Conservation (phyloP, 768 basidiomycete genomes). For the Auricularia sp. region DNA sequence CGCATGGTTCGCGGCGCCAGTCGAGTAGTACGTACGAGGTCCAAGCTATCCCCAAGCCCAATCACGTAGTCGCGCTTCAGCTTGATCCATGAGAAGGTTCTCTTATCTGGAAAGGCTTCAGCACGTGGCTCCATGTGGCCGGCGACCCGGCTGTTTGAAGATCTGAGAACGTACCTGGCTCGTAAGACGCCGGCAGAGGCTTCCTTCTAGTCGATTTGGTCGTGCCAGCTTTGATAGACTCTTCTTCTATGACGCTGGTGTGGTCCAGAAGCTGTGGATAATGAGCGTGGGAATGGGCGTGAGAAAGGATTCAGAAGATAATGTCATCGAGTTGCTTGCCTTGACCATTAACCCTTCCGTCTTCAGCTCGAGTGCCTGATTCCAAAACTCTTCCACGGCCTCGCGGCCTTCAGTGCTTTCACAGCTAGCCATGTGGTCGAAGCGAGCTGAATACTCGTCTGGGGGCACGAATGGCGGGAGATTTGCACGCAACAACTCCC, state of each 20-base stretch:
- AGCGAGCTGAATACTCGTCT: slow-evolving; percentile 42
- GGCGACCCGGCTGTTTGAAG: neutral
- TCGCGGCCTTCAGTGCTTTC: slow-evolving; percentile 52
- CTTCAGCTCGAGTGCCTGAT: slow-evolving; percentile 58
- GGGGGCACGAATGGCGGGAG: slow-evolving; percentile 45
- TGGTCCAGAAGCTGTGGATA: slow-evolving; percentile 52
- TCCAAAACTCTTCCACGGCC: slow-evolving; percentile 67
- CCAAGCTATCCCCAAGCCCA: slow-evolving; percentile 65
- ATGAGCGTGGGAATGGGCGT: neutral
- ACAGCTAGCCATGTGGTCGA: slow-evolving; percentile 64
- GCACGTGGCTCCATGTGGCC: neutral
- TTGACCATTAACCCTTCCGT: slow-evolving; percentile 96
- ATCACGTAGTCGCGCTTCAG: slow-evolving; percentile 88
- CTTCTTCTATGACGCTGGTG: slow-evolving; percentile 28
- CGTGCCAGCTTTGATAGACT: slow-evolving; percentile 15
- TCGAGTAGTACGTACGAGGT: slow-evolving; percentile 53
- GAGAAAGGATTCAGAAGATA: slow-evolving; percentile 8
- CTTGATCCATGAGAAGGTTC: slow-evolving; percentile 82
- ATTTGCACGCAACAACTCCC: slow-evolving; percentile 48
- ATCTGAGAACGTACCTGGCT: slow-evolving; percentile 39
- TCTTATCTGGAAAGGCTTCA: slow-evolving; percentile 43
- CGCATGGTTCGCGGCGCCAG: slow-evolving; percentile 9
- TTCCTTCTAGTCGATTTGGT: slow-evolving; percentile 35
- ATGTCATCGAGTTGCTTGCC: slow-evolving; percentile 25
- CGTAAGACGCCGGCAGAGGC: slow-evolving; percentile 75